Conservation (phyloP, 1,284 basidiomycete genomes). For the Naganishia sp. region DNA sequence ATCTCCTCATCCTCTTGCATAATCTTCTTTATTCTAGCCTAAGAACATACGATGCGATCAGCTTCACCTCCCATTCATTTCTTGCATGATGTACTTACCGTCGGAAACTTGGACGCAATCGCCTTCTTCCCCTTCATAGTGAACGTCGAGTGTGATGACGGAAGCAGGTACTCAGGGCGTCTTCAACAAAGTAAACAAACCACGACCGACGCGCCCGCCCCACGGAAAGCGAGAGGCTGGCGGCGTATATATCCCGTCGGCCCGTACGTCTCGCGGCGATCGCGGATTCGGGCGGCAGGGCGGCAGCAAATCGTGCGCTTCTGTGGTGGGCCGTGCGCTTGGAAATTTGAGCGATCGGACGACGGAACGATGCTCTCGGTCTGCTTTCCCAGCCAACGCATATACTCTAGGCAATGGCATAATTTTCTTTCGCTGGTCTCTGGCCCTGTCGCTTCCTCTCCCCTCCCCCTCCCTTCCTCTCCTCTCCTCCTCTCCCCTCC, state of each 20-base stretch:
- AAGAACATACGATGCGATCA: neutral
- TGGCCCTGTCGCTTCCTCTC: slow-evolving; percentile 7
- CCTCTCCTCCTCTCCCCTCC: neutral
- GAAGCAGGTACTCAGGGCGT: neutral
- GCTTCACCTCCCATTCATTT: neutral
- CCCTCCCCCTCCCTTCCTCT: slow-evolving; percentile 13
- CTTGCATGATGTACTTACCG: neutral
- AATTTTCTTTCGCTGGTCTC: slow-evolving; percentile 2
- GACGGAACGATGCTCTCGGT: neutral
- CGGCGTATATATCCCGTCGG: too few species aligned
- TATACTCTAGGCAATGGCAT: neutral
- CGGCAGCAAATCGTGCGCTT: too few species aligned
- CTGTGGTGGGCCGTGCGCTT: too few species aligned
- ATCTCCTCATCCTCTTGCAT: slow-evolving; percentile 99
- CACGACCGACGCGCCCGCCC: neutral
- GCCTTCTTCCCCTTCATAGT: slow-evolving; percentile 34
- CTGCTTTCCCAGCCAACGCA: neutral
- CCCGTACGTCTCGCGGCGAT: too few species aligned
- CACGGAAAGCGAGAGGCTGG: neutral
- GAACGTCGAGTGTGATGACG: slow-evolving; percentile 12
- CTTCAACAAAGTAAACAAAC: slow-evolving; percentile 23
- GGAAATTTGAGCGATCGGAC: too few species aligned
- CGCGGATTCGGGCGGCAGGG: too few species aligned
- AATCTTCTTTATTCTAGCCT: slow-evolving; percentile 98
- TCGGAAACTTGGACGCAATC: slow-evolving; percentile 28